phyloP scores from a whole-genome alignment of 2,329 filamentous ascomycete species.

The Scytalidium lignicola region DNA sequence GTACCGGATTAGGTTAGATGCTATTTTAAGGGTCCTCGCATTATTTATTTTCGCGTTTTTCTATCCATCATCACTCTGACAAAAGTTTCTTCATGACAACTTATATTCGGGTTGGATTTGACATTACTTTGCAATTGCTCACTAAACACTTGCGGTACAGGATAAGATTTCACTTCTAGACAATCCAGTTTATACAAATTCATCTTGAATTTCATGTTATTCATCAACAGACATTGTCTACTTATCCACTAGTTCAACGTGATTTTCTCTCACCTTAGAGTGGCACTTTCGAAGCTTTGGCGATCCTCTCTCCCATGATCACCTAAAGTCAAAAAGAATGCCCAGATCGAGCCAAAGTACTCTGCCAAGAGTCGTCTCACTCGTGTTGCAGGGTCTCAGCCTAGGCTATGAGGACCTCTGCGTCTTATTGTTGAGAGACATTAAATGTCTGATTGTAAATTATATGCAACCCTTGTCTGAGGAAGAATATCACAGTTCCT shows the following conservation, averaged over 20 bases:
- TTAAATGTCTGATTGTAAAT: slow-evolving; percentile 3
- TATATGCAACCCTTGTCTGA: not conserved
- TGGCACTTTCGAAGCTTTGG: slow-evolving; percentile 94
- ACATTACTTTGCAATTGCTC: too few relatives aligned
- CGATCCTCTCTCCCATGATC: slow-evolving; percentile 63
- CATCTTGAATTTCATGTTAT: not conserved
- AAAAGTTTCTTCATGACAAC: too few relatives aligned
- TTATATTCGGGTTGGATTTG: too few relatives aligned
- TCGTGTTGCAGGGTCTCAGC: slow-evolving; percentile 88
- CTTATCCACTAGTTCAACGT: not conserved
- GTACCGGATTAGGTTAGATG: not conserved
- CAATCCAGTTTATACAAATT: too few relatives aligned
- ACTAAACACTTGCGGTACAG: too few relatives aligned
- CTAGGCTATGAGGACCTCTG: slow-evolving; percentile 72
- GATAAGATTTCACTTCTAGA: too few relatives aligned
- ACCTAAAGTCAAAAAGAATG: slow-evolving; percentile 79
- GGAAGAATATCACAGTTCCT: slow-evolving; percentile 41
- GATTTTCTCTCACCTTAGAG: slow-evolving; percentile 4
- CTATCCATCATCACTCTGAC: too few relatives aligned
- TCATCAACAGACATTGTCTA: not conserved
- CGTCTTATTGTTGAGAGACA: slow-evolving; percentile 86
- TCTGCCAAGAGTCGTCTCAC: slow-evolving; percentile 86
- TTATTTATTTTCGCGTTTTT: not conserved
- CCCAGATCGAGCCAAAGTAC: slow-evolving; percentile 72
- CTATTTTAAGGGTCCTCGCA: not conserved